Evolutionary conservation across 73 alveolate genomes (phyloP).

Genomic region (Halteria grandinella): DNA sequence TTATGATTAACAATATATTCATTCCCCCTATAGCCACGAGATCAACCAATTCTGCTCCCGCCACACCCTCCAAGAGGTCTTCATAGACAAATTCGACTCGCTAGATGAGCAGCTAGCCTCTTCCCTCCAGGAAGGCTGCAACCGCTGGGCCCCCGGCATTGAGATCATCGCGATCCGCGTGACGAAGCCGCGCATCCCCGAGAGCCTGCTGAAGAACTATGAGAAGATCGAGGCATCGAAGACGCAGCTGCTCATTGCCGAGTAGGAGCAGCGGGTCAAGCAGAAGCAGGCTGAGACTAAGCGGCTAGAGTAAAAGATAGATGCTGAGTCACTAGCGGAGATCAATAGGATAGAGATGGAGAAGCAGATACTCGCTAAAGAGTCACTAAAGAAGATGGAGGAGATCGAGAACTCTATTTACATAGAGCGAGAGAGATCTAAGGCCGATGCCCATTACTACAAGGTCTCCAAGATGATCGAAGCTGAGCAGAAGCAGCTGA

Average conservation of each 20-base stretch:
- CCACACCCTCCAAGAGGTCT: constrained; percentile 64
- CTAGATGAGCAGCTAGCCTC: constrained; percentile 61
- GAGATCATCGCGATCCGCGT: constrained; percentile 74
- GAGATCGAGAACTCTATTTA: constrained; percentile 60
- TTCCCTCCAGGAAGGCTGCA: constrained; percentile 48
- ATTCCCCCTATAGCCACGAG: constrained; percentile 53
- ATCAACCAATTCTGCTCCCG: constrained; percentile 75
- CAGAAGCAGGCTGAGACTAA: constrained; percentile 62
- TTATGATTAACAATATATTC: not conserved
- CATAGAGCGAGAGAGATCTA: constrained; percentile 57
- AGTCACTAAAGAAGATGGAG: constrained; percentile 47
- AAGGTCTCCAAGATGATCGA: constrained; percentile 64
- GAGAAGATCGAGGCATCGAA: constrained; percentile 63
- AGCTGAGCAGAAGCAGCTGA: constrained; percentile 58
- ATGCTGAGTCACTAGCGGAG: constrained; percentile 62
- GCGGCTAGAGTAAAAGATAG: constrained; percentile 48
- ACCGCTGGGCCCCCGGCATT: constrained; percentile 78
- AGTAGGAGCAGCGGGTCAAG: constrained; percentile 34
- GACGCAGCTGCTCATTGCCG: constrained; percentile 48
- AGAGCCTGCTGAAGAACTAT: constrained; percentile 40
- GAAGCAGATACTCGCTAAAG: constrained; percentile 53
- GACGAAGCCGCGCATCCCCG: constrained; percentile 74
- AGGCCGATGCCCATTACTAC: constrained; percentile 69
- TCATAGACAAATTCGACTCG: constrained; percentile 65
- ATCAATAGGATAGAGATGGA: constrained; percentile 65